These are phyloP conservation scores for Astrephomene gubernaculifera DNA, from an alignment of 139 green algal species.

Conservation along the genomic window DNA sequence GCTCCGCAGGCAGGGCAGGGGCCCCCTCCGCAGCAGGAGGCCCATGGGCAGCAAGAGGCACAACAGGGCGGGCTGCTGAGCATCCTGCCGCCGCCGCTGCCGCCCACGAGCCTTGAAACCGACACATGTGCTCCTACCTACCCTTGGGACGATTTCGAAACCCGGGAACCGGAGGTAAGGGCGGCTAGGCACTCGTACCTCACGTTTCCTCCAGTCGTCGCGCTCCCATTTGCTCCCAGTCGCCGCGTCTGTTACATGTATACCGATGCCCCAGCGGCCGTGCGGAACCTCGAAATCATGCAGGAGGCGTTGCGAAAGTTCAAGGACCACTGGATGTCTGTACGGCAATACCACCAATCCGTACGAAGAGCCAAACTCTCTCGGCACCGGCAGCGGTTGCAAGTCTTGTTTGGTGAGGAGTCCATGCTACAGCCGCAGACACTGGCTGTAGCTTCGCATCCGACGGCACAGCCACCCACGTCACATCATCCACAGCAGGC, in stretches of 20 bases:
- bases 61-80: slow-evolving; percentile 1
- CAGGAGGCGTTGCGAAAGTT: slow-evolving; percentile 39
- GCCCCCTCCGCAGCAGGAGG: background rate
- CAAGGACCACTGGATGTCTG: slow-evolving; percentile 39
- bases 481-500: background rate
- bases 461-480: background rate
- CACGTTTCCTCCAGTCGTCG: too few species aligned
- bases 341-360: slow-evolving; percentile 44
- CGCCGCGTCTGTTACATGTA: too few species aligned
- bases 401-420: slow-evolving; percentile 11
- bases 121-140: background rate
- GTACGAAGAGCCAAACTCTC: background rate
- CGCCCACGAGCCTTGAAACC: slow-evolving; percentile 15
- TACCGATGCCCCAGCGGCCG: too few species aligned
- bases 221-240: too few species aligned
- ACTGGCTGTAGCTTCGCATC: background rate
- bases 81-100: slow-evolving; percentile 22
- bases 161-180: slow-evolving; percentile 6
- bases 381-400: slow-evolving; percentile 26
- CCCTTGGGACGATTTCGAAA: slow-evolving; percentile 9
- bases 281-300: too few species aligned
- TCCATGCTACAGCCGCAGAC: background rate
- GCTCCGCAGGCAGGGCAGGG: background rate
- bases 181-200: too few species aligned
- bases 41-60: background rate